A percentile compares a stretch with the other conserved stretches of the same genome.
phyloP scores from a whole-genome alignment of 2,329 filamentous ascomycete genomes.

The Paecilomyces formosus region DNA sequence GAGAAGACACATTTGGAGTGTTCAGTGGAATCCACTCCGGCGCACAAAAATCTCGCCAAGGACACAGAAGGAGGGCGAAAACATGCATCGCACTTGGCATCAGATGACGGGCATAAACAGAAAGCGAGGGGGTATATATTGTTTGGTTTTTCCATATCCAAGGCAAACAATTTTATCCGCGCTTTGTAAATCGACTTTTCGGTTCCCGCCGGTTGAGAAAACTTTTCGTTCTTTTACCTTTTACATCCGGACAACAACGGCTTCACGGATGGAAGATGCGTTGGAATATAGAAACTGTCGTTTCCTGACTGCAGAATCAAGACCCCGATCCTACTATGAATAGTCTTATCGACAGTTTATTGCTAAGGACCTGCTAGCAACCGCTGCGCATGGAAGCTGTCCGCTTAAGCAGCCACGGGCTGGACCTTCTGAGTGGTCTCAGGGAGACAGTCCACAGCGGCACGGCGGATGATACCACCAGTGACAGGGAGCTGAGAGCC shows the following conservation, averaged over 20 bases:
- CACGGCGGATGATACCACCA: constrained; percentile 83
- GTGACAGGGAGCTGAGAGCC: constrained; percentile 77
- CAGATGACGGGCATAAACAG: background rate
- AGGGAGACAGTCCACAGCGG: constrained; percentile 45
- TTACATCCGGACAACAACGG: background rate
- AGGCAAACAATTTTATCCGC: background rate
- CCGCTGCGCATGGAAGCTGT: background rate
- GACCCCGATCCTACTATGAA: background rate
- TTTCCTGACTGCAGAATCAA: background rate
- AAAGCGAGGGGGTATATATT: background rate
- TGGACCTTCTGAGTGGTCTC: constrained; percentile 16
- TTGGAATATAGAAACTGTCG: background rate
- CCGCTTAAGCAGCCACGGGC: constrained; percentile 20
- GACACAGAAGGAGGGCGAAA: background rate
- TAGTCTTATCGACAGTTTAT: background rate
- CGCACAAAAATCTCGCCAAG: background rate
- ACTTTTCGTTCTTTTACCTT: background rate
- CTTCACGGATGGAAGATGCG: background rate
- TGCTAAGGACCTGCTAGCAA: background rate
- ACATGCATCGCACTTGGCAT: background rate
- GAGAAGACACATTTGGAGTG: background rate
- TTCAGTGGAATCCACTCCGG: background rate
- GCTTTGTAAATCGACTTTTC: background rate
- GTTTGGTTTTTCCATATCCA: background rate
- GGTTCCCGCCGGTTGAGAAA: background rate